Evolutionary conservation across 2,329 filamentous ascomycete genomes (phyloP).

Genomic region (Alternaria gansuensis): DNA sequence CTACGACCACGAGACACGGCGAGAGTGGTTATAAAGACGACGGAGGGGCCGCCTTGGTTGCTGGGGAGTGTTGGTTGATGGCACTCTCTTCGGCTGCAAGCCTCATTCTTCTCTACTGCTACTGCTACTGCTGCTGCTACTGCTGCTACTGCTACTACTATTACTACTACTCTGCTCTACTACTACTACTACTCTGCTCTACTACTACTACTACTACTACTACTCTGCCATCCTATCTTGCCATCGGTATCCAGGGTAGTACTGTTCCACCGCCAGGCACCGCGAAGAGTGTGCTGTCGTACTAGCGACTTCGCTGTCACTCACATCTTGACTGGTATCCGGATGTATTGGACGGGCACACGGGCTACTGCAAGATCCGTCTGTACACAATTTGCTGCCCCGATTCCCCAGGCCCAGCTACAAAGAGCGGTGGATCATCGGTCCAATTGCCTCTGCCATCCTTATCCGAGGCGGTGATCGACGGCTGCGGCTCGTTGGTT

Average conservation of each 20-base stretch:
- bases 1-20: constrained; percentile 7
- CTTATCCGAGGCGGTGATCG: constrained; percentile 18
- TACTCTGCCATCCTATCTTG: constrained; percentile 16
- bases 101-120: not conserved
- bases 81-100: not conserved
- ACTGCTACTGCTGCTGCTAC: too few relatives aligned
- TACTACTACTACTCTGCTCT: not conserved
- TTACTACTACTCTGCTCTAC: not conserved
- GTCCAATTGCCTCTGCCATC: constrained; percentile 43
- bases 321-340: constrained; percentile 14
- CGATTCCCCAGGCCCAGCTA: constrained; percentile 17
- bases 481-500: constrained; percentile 15
- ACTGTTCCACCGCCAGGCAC: constrained; percentile 19
- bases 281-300: constrained; percentile 31
- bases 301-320: constrained; percentile 15
- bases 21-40: constrained; percentile 7
- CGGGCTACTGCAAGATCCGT: constrained; percentile 10
- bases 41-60: not conserved
- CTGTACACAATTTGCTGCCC: constrained; percentile 4
- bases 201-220: not conserved
- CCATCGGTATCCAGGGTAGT: constrained; percentile 10
- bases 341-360: not conserved
- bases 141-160: too few relatives aligned
- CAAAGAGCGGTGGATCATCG: constrained; percentile 42
- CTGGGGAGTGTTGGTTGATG: not conserved